These are phyloP conservation scores for Fraxinus floribunda DNA, from an alignment of 305 asterid species.

Conservation along the genomic window DNA sequence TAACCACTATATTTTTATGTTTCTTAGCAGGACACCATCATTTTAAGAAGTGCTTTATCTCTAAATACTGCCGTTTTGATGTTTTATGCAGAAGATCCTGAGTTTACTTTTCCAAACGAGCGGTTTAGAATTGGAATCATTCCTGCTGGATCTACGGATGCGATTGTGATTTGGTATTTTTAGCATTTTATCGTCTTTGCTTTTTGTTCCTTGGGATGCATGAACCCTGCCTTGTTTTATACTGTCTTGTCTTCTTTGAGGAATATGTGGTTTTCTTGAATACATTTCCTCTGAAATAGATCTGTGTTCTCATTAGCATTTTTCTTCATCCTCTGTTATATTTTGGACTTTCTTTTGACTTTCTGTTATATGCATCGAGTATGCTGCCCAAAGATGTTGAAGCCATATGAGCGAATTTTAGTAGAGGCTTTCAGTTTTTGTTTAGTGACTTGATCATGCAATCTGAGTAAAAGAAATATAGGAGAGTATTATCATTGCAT, in stretches of 20 bases:
- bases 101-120: conserved; percentile 65
- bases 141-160: conserved; percentile 99
- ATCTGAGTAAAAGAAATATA: neutral
- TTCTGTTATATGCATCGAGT: neutral
- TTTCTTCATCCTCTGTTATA: neutral
- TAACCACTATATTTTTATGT: conserved; percentile 5
- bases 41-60: conserved; percentile 20
- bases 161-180: conserved; percentile 75
- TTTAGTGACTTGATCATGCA: neutral
- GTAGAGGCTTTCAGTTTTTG: neutral
- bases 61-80: conserved; percentile 22
- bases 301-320: neutral
- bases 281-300: neutral
- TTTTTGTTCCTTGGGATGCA: conserved; percentile 5
- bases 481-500: neutral
- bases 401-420: neutral
- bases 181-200: conserved; percentile 15
- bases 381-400: neutral
- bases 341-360: neutral
- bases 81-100: conserved; percentile 53
- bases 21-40: neutral
- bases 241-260: conserved; percentile 4
- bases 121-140: conserved; percentile 84
- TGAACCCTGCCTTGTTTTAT: neutral
- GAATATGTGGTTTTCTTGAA: conserved; percentile 10